These are phyloP conservation scores for Erythrobasidium hasegawianum DNA, from an alignment of 1,284 basidiomycete genomes.

Conservation along the genomic window DNA sequence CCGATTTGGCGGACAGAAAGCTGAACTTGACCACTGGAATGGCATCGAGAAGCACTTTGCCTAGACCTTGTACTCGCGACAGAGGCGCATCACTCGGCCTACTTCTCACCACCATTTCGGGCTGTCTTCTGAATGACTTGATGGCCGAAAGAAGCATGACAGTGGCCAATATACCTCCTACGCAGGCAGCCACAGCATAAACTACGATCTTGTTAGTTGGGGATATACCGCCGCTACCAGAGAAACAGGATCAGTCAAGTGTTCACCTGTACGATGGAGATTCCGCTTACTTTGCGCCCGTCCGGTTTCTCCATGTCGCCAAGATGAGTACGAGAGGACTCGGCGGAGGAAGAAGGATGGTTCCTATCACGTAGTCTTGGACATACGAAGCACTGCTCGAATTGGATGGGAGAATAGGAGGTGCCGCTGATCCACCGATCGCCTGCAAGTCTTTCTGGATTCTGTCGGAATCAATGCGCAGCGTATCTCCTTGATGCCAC, in stretches of 20 bases:
- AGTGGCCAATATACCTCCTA: constrained; percentile 71
- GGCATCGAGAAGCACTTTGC: constrained; percentile 84
- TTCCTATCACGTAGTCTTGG: not conserved
- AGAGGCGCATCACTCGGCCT: constrained; percentile 52
- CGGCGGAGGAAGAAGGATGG: constrained; percentile 39
- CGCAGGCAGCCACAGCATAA: constrained; percentile 60
- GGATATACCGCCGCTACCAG: too few species aligned
- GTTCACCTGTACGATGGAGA: too few species aligned
- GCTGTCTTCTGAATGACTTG: constrained; percentile 68
- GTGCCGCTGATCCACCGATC: constrained; percentile 6
- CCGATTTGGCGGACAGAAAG: not conserved
- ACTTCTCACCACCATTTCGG: constrained; percentile 76
- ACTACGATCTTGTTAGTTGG: constrained; percentile 67
- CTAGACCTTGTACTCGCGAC: constrained; percentile 71
- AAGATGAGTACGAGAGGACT: constrained; percentile 1
- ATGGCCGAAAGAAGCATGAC: constrained; percentile 72
- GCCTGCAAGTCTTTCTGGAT: constrained; percentile 22
- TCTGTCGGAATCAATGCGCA: not conserved
- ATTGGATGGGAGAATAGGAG: constrained; percentile 13
- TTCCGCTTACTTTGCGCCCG: too few species aligned
- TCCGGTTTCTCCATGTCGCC: constrained; percentile 2
- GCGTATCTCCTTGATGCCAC: not conserved
- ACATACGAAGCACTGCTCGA: constrained; percentile 7
- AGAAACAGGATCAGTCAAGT: too few species aligned
- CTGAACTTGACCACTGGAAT: constrained; percentile 86